Base-by-base conservation (phyloP, 2,329 filamentous ascomycete genomes). In the Exophiala sideris region DNA sequence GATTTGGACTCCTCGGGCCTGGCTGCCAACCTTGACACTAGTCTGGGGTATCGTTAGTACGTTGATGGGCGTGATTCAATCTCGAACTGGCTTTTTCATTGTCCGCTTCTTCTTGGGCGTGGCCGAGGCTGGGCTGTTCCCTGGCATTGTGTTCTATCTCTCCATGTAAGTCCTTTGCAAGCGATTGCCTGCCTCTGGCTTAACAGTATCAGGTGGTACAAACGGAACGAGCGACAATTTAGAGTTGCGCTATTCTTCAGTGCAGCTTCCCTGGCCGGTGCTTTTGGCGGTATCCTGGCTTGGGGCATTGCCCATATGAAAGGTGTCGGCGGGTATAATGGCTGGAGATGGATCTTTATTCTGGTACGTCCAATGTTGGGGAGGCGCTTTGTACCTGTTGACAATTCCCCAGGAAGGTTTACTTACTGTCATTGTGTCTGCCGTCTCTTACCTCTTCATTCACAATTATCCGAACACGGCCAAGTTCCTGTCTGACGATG, bases 331-430 rank as follows among this genome's bases (percentile, higher is more conserved):
- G 76, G 76, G 0, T 69, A 82, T 39, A 71, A 70, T 20, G 77
- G 72, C 34, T 87, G 84, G 84, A 74, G 81, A 57, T 87, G 84
- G 72, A 76, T 87, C 3, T 87, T 87, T 66, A 79, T 86, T 52
- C 72, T 87, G 16, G 53, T 55, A 42, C 38, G 52, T 47, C 9
- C 24, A 29, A 29, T 21, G 20, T 10, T 12, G 35, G 10, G 32
- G 12, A 3, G 16, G 16, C 5, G 47, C 5, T 11, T 14, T 33
- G 24, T 34, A 32, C 11, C 45, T 44, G 45, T 44, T 56, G 20
- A 48, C 10, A 11, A 4, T 33, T 10, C 32, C 32, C 20, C 24
- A 52, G 47, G 82, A 90, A 48, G 87, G 87, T 3, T 81, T 88
- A 1, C 72, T 89, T 47, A 87, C 85, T 1, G 84, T 90, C 1